Evolutionary conservation across 1,284 basidiomycete species (phyloP).

Genomic region (Kwoniella shivajii): DNA sequence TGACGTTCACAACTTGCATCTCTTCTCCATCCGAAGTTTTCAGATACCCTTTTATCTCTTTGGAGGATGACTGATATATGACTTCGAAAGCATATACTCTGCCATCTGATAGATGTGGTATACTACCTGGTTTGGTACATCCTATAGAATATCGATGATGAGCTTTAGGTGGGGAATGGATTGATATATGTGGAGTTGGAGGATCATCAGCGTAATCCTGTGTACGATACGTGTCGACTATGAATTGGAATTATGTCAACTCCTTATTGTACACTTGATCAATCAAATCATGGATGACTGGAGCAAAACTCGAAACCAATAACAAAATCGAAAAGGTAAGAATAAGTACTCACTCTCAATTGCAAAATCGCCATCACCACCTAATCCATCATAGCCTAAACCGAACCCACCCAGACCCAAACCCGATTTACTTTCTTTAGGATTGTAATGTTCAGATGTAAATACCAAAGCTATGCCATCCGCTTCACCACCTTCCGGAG

Average conservation of each 20-base stretch:
- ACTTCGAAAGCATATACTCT: conserved; percentile 29
- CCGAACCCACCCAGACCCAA: conserved; percentile 44
- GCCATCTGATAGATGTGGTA: conserved; percentile 41
- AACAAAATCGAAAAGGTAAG: not conserved
- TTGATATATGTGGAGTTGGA: conserved; percentile 46
- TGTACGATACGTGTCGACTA: conserved; percentile 33
- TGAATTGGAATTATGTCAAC: not conserved
- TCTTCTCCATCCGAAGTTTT: conserved; percentile 13
- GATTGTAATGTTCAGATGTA: not conserved
- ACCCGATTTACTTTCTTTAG: too few species aligned
- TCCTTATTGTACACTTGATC: not conserved
- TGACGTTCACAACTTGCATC: conserved; percentile 23
- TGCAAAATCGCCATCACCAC: conserved; percentile 40
- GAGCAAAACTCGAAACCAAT: not conserved
- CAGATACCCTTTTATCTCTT: conserved; percentile 25
- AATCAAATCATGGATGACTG: conserved; percentile 12
- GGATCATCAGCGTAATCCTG: conserved; percentile 44
- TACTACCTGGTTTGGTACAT: conserved; percentile 26
- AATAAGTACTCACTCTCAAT: conserved; percentile 39
- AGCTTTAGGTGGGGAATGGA: conserved; percentile 45
- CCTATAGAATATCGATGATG: conserved; percentile 42
- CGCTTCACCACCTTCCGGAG: conserved; percentile 30
- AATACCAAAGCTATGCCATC: conserved; percentile 46
- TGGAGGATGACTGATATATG: conserved; percentile 16
- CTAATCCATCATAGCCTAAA: conserved; percentile 45